phyloP scores from a whole-genome alignment of 139 green algal species.

The Edaphochlamys debaryana region DNA sequence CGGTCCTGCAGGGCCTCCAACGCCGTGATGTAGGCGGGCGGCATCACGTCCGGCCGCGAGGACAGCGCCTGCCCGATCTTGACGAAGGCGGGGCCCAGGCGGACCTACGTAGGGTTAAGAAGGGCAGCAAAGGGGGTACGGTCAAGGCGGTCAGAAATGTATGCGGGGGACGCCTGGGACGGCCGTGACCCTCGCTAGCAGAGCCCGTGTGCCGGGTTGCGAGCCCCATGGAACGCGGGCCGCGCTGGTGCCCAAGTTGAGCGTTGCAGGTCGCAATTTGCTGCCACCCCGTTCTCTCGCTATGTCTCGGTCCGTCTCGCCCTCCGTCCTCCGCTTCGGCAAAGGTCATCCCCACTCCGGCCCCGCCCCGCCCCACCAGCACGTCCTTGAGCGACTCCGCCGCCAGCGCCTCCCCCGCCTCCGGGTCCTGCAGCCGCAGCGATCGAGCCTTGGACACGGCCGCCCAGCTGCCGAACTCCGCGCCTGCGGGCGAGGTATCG shows the following conservation, averaged over 20 bases:
- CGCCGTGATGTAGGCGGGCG: slow-evolving; percentile 81
- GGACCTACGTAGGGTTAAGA: slow-evolving; percentile 71
- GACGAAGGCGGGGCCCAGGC: slow-evolving; percentile 86
- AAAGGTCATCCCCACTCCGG: too few relatives aligned
- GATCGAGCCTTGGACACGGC: not conserved
- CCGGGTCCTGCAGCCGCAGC: not conserved
- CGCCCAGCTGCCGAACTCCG: slow-evolving; percentile 30
- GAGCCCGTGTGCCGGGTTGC: too few relatives aligned
- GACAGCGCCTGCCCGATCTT: slow-evolving; percentile 89
- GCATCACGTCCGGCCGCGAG: slow-evolving; percentile 82
- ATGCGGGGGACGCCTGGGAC: not conserved
- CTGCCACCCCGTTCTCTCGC: too few relatives aligned
- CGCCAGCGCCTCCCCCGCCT: slow-evolving; percentile 5
- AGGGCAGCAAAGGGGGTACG: slow-evolving; percentile 56
- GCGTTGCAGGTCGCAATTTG: too few relatives aligned
- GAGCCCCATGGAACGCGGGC: not conserved
- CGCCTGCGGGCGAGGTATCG: not conserved
- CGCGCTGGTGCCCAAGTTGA: too few relatives aligned
- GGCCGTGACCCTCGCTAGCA: too few relatives aligned
- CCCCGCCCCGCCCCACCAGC: slow-evolving; percentile 33
- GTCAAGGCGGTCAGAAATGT: not conserved
- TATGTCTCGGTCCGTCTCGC: too few relatives aligned
- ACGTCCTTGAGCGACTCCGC: slow-evolving; percentile 37
- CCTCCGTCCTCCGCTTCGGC: too few relatives aligned
- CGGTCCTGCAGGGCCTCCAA: slow-evolving; percentile 86